phyloP scores from a whole-genome alignment of 371 early-diverging fungal species.

The Gilbertella persicaria region DNA sequence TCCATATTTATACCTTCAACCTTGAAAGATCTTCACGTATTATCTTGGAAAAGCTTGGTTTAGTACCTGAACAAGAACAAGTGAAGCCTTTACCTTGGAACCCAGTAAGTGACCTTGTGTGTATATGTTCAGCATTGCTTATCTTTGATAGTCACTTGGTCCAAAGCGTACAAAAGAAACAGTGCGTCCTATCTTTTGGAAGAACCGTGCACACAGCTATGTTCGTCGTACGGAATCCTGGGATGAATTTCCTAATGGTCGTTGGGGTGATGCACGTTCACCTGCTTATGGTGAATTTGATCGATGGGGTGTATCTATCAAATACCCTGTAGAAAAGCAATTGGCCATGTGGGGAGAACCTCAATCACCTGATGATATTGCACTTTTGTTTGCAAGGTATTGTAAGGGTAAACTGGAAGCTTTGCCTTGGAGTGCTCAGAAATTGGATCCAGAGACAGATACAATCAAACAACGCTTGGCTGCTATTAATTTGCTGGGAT shows the following conservation, averaged over 20 bases:
- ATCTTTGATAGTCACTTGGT: conserved; percentile 52
- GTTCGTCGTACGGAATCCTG: conserved; percentile 92
- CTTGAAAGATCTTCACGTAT: conserved; percentile 84
- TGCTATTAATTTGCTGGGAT: conserved; percentile 78
- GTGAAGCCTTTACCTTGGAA: conserved; percentile 93
- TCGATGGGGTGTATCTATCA: conserved; percentile 83
- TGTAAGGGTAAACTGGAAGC: conserved; percentile 74
- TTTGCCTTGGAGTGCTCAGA: conserved; percentile 93
- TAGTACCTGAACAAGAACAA: conserved; percentile 77
- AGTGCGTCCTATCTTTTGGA: conserved; percentile 98
- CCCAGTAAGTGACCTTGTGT: conserved; percentile 55
- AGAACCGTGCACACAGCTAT: conserved; percentile 91
- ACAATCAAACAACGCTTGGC: conserved; percentile 74
- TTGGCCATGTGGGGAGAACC: conserved; percentile 85
- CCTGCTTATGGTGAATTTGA: conserved; percentile 94
- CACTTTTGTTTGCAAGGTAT: conserved; percentile 78
- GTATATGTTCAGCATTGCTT: background rate
- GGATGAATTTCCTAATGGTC: conserved; percentile 98
- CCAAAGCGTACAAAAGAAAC: conserved; percentile 89
- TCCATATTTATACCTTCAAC: conserved; percentile 91
- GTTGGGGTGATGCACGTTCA: conserved; percentile 97
- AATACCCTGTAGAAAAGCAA: conserved; percentile 64
- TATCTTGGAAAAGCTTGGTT: conserved; percentile 79
- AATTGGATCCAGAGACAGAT: conserved; percentile 80
- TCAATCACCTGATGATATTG: conserved; percentile 64